phyloP scores from a whole-genome alignment of 108 stramenopile genomes.

The Parietichytrium sp. region DNA sequence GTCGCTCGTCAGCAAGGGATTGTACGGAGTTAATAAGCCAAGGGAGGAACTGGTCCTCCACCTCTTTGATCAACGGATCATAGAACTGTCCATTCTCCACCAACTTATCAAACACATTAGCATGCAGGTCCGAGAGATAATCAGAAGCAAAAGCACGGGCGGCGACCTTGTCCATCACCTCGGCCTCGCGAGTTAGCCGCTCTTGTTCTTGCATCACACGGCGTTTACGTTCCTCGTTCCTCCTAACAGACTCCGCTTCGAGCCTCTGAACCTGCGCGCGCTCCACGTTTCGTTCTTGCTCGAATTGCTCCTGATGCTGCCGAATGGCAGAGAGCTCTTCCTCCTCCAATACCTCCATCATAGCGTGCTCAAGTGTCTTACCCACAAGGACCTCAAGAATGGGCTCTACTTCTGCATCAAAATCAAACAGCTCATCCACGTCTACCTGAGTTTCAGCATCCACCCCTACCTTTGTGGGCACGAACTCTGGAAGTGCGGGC shows the following conservation, averaged over 20 bases:
- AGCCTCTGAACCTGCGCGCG: conserved; percentile 67
- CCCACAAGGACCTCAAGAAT: conserved; percentile 69
- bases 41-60: conserved; percentile 42
- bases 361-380: conserved; percentile 63
- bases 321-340: conserved; percentile 65
- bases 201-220: conserved; percentile 51
- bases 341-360: conserved; percentile 70
- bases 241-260: conserved; percentile 60
- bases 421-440: conserved; percentile 70
- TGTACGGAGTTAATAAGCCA: not conserved
- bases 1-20: not conserved
- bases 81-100: conserved; percentile 55
- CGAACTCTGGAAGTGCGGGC: conserved; percentile 60
- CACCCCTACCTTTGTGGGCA: conserved; percentile 59
- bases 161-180: conserved; percentile 59
- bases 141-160: conserved; percentile 54
- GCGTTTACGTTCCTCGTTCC: conserved; percentile 54
- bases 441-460: conserved; percentile 65
- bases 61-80: conserved; percentile 58
- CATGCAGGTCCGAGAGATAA: conserved; percentile 54
- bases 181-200: conserved; percentile 44
- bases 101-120: conserved; percentile 52
- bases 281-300: conserved; percentile 61
- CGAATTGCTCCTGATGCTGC: conserved; percentile 61
- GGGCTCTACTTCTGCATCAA: conserved; percentile 68